phyloP scores from a whole-genome alignment of 1,139 yeast genomes.

The Blastobotrys capitulatus region DNA sequence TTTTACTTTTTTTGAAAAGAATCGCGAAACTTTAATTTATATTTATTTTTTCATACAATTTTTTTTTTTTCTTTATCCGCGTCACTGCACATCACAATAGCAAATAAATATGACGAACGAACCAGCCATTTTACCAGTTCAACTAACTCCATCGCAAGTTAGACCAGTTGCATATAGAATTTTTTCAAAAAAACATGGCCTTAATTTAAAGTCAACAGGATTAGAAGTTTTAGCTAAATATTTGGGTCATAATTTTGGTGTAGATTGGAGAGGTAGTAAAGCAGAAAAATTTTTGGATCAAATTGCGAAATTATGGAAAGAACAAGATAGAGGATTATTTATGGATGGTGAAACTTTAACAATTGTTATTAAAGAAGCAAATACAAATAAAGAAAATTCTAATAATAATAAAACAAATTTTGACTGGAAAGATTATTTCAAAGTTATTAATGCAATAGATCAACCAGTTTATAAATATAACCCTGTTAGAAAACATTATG shows the following conservation, averaged over 20 bases:
- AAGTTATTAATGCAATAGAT: slow-evolving; percentile 54
- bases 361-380: slow-evolving; percentile 53
- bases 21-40: too few relatives aligned
- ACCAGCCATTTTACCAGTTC: slow-evolving; percentile 56
- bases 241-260: slow-evolving; percentile 72
- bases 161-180: slow-evolving; percentile 90
- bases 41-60: too few relatives aligned
- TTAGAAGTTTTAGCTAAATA: slow-evolving; percentile 63
- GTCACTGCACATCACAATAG: neutral
- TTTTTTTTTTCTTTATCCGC: neutral
- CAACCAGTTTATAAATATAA: slow-evolving; percentile 70
- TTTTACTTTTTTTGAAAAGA: too few relatives aligned
- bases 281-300: slow-evolving; percentile 71
- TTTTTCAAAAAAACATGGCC: slow-evolving; percentile 85
- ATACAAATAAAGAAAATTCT: neutral
- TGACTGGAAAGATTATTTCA: slow-evolving; percentile 67
- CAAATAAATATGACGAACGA: neutral
- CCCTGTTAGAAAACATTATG: slow-evolving; percentile 58
- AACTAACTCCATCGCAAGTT: slow-evolving; percentile 70
- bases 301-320: slow-evolving; percentile 79
- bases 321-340: slow-evolving; percentile 80
- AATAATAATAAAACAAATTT: slow-evolving; percentile 1
- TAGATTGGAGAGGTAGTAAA: slow-evolving; percentile 73
- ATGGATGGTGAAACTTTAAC: slow-evolving; percentile 68
- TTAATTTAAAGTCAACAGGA: slow-evolving; percentile 85